Base-by-base conservation (phyloP, 2,329 filamentous ascomycete species). In the Teratosphaeria viscida region DNA sequence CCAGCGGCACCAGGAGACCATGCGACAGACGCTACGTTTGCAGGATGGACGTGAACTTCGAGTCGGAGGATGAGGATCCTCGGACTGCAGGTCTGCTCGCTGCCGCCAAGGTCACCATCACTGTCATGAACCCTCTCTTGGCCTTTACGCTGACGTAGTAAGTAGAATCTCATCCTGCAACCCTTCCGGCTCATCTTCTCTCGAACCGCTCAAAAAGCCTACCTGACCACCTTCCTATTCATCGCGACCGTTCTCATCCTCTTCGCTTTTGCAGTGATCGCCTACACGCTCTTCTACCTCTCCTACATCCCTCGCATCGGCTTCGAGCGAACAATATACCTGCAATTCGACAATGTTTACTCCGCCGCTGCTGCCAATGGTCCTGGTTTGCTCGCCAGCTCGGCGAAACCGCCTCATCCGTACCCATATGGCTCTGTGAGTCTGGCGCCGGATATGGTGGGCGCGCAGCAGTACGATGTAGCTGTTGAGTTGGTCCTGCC, bases 401-500 rank as follows among this genome's bases (percentile, higher is more conserved):
- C 43, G 43, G 60, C 60, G 19, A 16, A 59, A 54, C 14, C 26
- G 35, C 58, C 60, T 19, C 61, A 68, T 32, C 63, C 67, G 0
- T 69, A 66, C 65, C 82, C 83, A 0, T 79, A 81, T 71, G 84
- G 82, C n/a, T 76, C 75, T 1, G 77, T 78, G 2, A 68, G 72
- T 19, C 71, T 86, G 12, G 60, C 65, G 65, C 66, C 78, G 23
- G 79, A 82, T 54, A 76, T 94, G 63, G 84, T 87, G 65, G 78
- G 84, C 19, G 80, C 83, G 54, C 92, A 96, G 72, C 81, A 86
- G 55, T 99, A 99, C 78, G 91, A 97, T 72, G 82, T 99, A 52
- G 81, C 82, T 5, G 79, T 97, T 1, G 79, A 84, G 26, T 79
- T 99, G 35, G 81, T 83, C 3, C 79, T 99, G 63, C 94, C 94